Percentiles rank a stretch among this genome's conserved stretches.
Evolutionary conservation across 2,329 filamentous ascomycete species (phyloP).

Genomic region (Bipolaris oryzae): DNA sequence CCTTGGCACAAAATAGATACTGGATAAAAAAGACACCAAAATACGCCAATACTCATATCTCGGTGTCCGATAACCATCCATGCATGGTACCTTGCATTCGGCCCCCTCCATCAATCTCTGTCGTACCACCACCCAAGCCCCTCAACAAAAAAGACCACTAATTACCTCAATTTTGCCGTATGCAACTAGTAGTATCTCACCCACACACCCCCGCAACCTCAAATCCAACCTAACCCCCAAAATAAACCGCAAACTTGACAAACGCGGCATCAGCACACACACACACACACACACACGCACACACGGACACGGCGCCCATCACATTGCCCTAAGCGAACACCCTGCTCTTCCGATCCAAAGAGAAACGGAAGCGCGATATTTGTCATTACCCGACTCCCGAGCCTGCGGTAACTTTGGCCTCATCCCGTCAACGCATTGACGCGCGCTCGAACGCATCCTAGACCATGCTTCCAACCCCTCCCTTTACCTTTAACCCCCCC

Average conservation of each 20-base stretch:
- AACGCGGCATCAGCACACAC: background rate
- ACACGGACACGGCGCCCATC: background rate
- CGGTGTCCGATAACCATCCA: background rate
- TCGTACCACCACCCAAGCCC: background rate
- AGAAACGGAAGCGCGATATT: background rate
- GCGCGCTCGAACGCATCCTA: too few species aligned
- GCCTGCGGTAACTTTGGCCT: background rate
- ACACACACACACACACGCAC: too few species aligned
- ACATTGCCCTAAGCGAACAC: background rate
- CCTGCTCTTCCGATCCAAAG: too few species aligned
- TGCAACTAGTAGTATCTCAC: too few species aligned
- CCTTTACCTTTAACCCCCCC: too few species aligned
- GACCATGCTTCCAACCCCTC: too few species aligned
- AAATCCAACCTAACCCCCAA: background rate
- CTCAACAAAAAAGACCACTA: conserved; percentile 7
- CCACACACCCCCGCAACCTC: background rate
- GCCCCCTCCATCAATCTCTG: background rate
- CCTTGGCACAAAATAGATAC: background rate
- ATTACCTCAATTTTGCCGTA: conserved; percentile 3
- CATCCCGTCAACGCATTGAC: conserved; percentile 2
- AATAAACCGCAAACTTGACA: too few species aligned
- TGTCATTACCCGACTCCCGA: conserved; percentile 2
- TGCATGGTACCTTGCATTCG: background rate
- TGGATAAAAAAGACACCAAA: background rate
- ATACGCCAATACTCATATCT: background rate